Base-by-base conservation (phyloP, 2,329 filamentous ascomycete genomes). In the Berkeleyomyces rouxiae region DNA sequence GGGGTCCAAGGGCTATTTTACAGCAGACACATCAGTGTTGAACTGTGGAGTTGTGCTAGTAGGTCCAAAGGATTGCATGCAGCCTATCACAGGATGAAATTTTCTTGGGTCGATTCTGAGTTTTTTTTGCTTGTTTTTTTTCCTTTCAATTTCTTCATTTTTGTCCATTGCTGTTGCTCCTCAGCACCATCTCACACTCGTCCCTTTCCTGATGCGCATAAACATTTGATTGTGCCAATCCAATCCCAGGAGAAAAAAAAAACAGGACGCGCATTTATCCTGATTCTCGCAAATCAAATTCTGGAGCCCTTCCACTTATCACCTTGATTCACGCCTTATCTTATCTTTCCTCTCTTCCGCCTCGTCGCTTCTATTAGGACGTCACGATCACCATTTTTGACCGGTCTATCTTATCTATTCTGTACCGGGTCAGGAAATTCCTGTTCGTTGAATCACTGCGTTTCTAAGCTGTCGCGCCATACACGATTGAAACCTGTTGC, bases 271-370 rank as follows among this genome's bases (percentile, higher is more conserved):
- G 51, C n/a, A 37, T 31, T 16, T 37, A 11, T 55, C 7, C 33
- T 37, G 51, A n/a, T 37, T 55, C 33, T 55, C 16, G 16, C 7
- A 7, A 39, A 55, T 36, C 9, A 39, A 55, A 39, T 55, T 37
- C 51, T 55, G 37, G 51, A 55, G 51, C 51, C 33, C 31, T 55
- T 55, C 51, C 51, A 55, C 37, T 37, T 55, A 55, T 55, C 7
- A 55, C 51, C 51, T 55, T 55, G 51, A 55, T n/a, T 39, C 51
- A 55, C 51, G 51, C 36, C 51, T 55, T 55, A 55, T 55, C 51
- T 55, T 55, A 55, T 55, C 51, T 55, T 55, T 55, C 10, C 51
- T 55, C 51, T 31, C 51, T 55, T 37, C 33, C 51, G 13, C 36
- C 37, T 47, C 37, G 23, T 39, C 36, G 33, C 33, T 37, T 55